Conservation (phyloP, 1,284 basidiomycete species). For the Schizopora paradoxa region DNA sequence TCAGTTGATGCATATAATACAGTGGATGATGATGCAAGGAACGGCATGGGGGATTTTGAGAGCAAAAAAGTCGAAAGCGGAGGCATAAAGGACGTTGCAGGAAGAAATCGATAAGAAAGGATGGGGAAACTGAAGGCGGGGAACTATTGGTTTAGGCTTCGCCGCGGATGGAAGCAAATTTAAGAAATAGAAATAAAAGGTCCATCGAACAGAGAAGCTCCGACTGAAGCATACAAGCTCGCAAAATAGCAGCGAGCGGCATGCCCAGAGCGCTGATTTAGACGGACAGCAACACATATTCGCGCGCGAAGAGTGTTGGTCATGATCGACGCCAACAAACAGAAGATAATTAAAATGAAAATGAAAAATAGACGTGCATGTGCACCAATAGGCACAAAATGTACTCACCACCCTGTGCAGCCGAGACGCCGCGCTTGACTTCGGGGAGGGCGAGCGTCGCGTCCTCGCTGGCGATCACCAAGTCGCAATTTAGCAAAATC, state of each 20-base stretch:
- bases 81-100: too few species aligned
- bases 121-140: too few species aligned
- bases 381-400: constrained; percentile 23
- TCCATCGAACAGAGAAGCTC: not conserved
- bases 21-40: too few species aligned
- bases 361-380: constrained; percentile 23
- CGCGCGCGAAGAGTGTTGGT: constrained; percentile 22
- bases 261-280: too few species aligned
- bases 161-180: too few species aligned
- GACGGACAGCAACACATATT: too few species aligned
- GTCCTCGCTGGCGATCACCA: constrained; percentile 70
- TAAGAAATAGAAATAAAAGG: too few species aligned
- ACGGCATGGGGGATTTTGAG: too few species aligned
- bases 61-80: too few species aligned
- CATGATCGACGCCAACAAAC: constrained; percentile 21
- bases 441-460: constrained; percentile 78
- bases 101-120: too few species aligned
- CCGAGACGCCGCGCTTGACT: constrained; percentile 75
- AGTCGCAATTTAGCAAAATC: constrained; percentile 75
- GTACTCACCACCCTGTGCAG: constrained; percentile 63
- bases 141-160: too few species aligned
- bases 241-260: constrained; percentile 50
- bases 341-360: constrained; percentile 13
- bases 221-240: constrained; percentile 49
- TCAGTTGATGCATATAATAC: too few species aligned